Evolutionary conservation across 176 grass and related monocot species (phyloP), one percentile per base, ranked within the genome.

Genomic region (Oryza longistaminata): DNA sequence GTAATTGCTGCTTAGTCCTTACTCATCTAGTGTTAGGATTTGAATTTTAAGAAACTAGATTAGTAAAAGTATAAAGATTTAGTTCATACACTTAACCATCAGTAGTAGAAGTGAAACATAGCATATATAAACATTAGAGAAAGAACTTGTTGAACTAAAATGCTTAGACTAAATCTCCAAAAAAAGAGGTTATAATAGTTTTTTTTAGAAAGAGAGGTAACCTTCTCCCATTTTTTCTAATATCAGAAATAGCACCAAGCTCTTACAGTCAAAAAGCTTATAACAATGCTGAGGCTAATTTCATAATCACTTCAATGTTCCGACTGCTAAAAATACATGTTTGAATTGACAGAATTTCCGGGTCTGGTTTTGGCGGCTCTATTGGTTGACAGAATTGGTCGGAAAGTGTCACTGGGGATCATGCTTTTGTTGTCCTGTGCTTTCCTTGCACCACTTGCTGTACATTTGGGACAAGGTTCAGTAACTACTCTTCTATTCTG

Each of bases 401-500:
- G 94, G 11, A 94, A 82, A 88, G 73, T 75, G 26, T 90, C 91
- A 40, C 83, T 97, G 85, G 88, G 70, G 3, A 64, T 58, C 13
- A 88, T 97, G 80, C 69, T 94, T 83, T 80, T 97, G 27, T 13
- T 81, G 43, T 89, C 80, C 25, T 81, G 90, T 82, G 70, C 19
- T 73, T 92, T 90, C 48, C 6, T 97, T 39, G 76, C 72, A 27
- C 94, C 91, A 65, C 91, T 96, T 67, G 64, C 88, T 64, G 22
- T 76, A 55, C 49, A 87, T 82, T 46, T 86, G 69, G 80, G 82
- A 76, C 87, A 97, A 90, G 87, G 50, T 46, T 29, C 90, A 79
- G 80, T 77, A 92, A 92, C 69, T 9, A 27, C 52, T 35, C 87
- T 97, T 78, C 83, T 97, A 50, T 97, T 97, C 79, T 88, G 89